phyloP scores from a whole-genome alignment of 148 eudicot genomes.

The Euryodendron excelsum region DNA sequence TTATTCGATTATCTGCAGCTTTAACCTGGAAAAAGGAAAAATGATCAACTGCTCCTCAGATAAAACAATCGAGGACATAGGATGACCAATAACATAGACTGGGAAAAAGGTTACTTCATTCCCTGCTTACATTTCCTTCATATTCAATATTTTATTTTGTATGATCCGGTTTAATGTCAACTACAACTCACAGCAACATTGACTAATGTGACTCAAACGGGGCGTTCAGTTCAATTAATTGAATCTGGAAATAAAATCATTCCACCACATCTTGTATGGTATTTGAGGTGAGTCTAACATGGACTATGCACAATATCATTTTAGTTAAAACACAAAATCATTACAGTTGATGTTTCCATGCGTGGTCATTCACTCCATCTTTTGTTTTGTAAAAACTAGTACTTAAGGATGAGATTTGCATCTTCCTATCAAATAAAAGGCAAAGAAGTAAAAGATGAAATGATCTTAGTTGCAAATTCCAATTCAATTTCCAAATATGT shows the following conservation, averaged over 20 bases:
- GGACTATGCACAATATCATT: neutral
- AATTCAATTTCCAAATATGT: slow-evolving; percentile 4
- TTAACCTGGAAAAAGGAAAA: slow-evolving; percentile 58
- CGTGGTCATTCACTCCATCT: neutral
- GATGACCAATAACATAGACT: slow-evolving; percentile 8
- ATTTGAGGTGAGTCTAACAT: neutral
- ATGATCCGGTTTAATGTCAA: neutral
- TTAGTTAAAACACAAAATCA: neutral
- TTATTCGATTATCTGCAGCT: slow-evolving; percentile 88
- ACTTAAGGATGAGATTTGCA: neutral
- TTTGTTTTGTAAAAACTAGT: neutral
- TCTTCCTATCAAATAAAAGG: neutral
- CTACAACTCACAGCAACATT: neutral
- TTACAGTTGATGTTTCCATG: neutral
- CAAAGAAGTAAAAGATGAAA: neutral
- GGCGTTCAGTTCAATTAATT: neutral
- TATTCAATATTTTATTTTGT: neutral
- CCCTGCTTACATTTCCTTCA: neutral
- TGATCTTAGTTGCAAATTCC: neutral
- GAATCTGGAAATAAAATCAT: neutral
- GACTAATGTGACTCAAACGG: neutral
- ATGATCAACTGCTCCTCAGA: neutral
- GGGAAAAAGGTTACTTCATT: neutral
- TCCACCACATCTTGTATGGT: neutral
- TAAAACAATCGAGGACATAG: neutral